Evolutionary conservation across 331 rosid species (phyloP).

Genomic region (Malus hybrid): DNA sequence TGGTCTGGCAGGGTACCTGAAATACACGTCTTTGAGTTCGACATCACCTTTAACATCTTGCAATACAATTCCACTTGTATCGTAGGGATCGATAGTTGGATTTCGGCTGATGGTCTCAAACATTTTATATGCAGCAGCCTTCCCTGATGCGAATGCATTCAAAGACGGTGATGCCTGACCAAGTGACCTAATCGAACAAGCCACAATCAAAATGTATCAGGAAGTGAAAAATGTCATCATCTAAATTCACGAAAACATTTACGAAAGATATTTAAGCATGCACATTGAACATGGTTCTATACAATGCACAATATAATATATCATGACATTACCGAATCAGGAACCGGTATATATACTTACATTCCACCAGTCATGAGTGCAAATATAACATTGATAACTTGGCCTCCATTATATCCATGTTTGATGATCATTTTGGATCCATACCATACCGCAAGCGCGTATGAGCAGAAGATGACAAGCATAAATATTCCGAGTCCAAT

Average conservation of each 20-base stretch:
- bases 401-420: slow-evolving; percentile 66
- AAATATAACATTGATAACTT: slow-evolving; percentile 54
- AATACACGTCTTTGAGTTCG: slow-evolving; percentile 68
- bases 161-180: slow-evolving; percentile 78
- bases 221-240: background rate
- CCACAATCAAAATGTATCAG: background rate
- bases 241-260: no score
- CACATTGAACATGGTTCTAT: background rate
- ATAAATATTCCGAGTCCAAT: slow-evolving; percentile 48
- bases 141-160: slow-evolving; percentile 80
- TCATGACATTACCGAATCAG: background rate
- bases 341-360: slow-evolving; percentile 32
- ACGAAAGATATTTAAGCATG: no score
- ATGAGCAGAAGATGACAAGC: slow-evolving; percentile 43
- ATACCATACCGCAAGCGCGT: slow-evolving; percentile 79
- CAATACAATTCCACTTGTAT: slow-evolving; percentile 46
- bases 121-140: slow-evolving; percentile 90
- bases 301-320: background rate
- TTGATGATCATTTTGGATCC: slow-evolving; percentile 67
- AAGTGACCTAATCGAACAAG: slow-evolving; percentile 33
- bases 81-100: slow-evolving; percentile 65
- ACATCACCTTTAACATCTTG: slow-evolving; percentile 65
- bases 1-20: slow-evolving; percentile 78
- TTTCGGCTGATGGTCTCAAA: slow-evolving; percentile 63
- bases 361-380: slow-evolving; percentile 79